These are phyloP conservation scores for Jaminaea rosea DNA, from an alignment of 1,284 basidiomycete genomes.

Conservation along the genomic window DNA sequence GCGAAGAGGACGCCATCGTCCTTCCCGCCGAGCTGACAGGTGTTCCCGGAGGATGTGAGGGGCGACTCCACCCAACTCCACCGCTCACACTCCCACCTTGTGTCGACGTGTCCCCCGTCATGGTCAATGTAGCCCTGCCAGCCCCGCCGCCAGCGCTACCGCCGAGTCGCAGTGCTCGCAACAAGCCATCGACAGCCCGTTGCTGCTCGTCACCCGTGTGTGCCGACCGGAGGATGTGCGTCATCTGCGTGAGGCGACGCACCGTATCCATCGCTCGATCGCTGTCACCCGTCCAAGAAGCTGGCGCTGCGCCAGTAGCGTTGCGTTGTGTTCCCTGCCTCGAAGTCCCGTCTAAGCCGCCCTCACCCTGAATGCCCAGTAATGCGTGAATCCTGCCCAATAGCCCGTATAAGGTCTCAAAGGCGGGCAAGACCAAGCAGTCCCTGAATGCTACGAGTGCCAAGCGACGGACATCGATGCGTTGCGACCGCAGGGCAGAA, in stretches of 20 bases:
- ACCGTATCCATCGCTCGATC: too few species aligned
- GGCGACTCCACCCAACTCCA: not conserved
- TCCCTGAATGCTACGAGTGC: constrained; percentile 73
- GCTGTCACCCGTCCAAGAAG: constrained; percentile 6
- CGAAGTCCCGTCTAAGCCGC: not conserved
- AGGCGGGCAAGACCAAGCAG: constrained; percentile 39
- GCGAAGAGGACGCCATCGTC: too few species aligned
- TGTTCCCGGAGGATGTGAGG: not conserved
- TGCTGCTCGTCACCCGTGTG: constrained; percentile 46
- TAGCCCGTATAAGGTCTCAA: constrained; percentile 27
- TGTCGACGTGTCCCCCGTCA: not conserved
- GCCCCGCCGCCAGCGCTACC: not conserved
- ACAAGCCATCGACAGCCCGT: constrained; percentile 36
- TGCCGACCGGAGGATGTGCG: constrained; percentile 36
- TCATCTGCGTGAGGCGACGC: constrained; percentile 38
- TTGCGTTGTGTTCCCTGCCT: too few species aligned
- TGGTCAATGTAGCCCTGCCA: too few species aligned
- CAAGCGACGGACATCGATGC: constrained; percentile 69
- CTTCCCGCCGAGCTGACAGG: too few species aligned
- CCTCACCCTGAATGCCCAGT: not conserved
- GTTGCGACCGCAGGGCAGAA: not conserved
- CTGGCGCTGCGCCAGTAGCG: not conserved
- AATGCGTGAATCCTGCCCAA: constrained; percentile 17
- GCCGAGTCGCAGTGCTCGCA: constrained; percentile 28
- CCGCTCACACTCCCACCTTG: not conserved